Conservation (phyloP, 345 rosid genomes). For the Schrenkiella parvula region DNA sequence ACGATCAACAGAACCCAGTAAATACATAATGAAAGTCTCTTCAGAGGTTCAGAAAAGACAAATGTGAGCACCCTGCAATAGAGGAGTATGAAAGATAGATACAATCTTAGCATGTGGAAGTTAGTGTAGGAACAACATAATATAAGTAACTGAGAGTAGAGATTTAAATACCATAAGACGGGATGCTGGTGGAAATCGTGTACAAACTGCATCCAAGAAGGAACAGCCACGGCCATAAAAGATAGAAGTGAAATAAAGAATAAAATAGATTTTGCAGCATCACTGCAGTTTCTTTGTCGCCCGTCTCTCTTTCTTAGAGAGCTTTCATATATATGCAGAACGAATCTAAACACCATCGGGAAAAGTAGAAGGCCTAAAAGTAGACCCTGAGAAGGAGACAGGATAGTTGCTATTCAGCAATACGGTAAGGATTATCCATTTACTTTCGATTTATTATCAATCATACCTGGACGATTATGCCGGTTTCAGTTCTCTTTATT, state of each 20-base stretch:
- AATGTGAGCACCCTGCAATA: conserved; percentile 65
- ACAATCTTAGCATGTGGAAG: neutral
- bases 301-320: conserved; percentile 17
- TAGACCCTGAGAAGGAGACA: conserved; percentile 52
- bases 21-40: conserved; percentile 70
- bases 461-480: conserved; percentile 68
- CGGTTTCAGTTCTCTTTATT: conserved; percentile 69
- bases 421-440: conserved; percentile 5
- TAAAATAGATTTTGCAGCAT: conserved; percentile 44
- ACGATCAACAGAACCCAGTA: conserved; percentile 72
- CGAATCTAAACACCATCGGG: conserved; percentile 52
- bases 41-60: conserved; percentile 70
- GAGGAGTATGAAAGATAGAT: conserved; percentile 19
- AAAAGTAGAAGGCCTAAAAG: conserved; percentile 78
- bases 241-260: conserved; percentile 56
- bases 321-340: conserved; percentile 36
- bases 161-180: conserved; percentile 55
- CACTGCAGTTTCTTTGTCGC: conserved; percentile 36
- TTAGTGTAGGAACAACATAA: neutral
- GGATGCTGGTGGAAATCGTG: conserved; percentile 79
- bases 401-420: neutral
- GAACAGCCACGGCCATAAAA: conserved; percentile 44
- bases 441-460: neutral
- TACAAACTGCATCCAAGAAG: conserved; percentile 86
- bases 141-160: neutral